A percentile compares a stretch with the other conserved stretches of the same genome.
These are phyloP conservation scores for Ochetophila trinervis DNA, from an alignment of 306 rosid species.

Conservation along the genomic window DNA sequence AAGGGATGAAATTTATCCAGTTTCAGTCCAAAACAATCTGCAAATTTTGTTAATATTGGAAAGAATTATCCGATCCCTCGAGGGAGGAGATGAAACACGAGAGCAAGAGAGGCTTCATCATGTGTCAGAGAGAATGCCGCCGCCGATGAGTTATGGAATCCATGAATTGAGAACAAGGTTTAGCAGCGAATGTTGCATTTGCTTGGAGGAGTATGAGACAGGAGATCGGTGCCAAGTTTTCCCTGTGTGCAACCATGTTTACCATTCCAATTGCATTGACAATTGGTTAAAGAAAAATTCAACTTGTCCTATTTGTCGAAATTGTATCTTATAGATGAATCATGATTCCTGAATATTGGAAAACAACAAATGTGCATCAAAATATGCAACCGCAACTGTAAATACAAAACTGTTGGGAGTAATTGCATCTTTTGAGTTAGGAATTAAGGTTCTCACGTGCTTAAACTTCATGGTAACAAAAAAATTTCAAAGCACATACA, in stretches of 20 bases:
- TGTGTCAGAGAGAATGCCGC: slow-evolving; percentile 24
- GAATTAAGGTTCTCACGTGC: too few species aligned
- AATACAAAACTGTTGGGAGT: neutral
- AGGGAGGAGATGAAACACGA: slow-evolving; percentile 4
- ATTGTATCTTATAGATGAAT: slow-evolving; percentile 15
- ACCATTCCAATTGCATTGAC: slow-evolving; percentile 44
- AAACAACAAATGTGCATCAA: too few species aligned
- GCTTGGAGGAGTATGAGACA: slow-evolving; percentile 46
- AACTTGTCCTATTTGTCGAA: slow-evolving; percentile 59
- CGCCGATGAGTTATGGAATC: slow-evolving; percentile 13
- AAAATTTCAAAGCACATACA: too few species aligned
- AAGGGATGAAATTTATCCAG: neutral
- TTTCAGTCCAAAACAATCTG: neutral
- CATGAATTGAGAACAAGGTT: neutral
- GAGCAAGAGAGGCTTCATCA: neutral
- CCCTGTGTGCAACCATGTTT: slow-evolving; percentile 45
- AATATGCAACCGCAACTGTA: neutral
- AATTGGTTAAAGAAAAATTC: slow-evolving; percentile 39
- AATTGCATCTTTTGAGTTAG: too few species aligned
- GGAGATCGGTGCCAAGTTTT: slow-evolving; percentile 41
- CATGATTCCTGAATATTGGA: too few species aligned
- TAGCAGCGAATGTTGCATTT: slow-evolving; percentile 41
- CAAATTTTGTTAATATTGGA: slow-evolving; percentile 23
- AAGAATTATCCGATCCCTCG: slow-evolving; percentile 12
- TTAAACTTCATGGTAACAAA: too few species aligned